Evolutionary conservation across 148 eudicot genomes (phyloP), one percentile per base, ranked within the genome.

Genomic region (Polygonum aviculare): DNA sequence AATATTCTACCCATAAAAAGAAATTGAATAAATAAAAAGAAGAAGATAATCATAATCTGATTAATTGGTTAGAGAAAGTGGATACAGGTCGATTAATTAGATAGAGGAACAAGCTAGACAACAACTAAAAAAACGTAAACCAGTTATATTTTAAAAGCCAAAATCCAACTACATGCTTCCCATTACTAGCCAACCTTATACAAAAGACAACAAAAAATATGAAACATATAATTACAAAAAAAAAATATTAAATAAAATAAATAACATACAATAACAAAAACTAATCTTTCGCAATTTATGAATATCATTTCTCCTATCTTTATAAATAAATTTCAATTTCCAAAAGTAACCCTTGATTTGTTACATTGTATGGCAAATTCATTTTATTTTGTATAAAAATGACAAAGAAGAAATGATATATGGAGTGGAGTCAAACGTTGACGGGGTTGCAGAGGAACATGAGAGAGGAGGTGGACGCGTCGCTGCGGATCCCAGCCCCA

Each of bases 371-470:
- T 7, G 19, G 7, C 5, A 55, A 55, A 18, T 55, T 19, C 5
- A 55, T n/a, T 55, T 57, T 51, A 18, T 51, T 51, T 51, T n/a
- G 15, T 51, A n/a, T 7, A 57, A 19, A 21, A 7, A 19, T 19
- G 31, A 19, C 21, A 12, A 57, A 44, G 47, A 44, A 6, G 9
- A 11, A 26, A 60, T 60, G 33, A 59, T 7, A 26, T 26, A 26
- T 26, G 31, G 31, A 26, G 31, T 18, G 12, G 5, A 82, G 77
- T 90, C 86, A 84, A 69, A 90, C 91, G 73, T 90, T 88, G 38
- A 91, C 94, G 41, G 93, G 90, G 85, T 90, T 80, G 80, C 94
- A 90, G 9, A 91, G 77, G 80, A 90, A 91, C 97, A 85, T 84
- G 15, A 94, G 90, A 12, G 98, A 91, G 63, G 87, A 79, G 1